Base-by-base conservation (phyloP, 2,329 filamentous ascomycete genomes). In the Scedosporium minutisporum region DNA sequence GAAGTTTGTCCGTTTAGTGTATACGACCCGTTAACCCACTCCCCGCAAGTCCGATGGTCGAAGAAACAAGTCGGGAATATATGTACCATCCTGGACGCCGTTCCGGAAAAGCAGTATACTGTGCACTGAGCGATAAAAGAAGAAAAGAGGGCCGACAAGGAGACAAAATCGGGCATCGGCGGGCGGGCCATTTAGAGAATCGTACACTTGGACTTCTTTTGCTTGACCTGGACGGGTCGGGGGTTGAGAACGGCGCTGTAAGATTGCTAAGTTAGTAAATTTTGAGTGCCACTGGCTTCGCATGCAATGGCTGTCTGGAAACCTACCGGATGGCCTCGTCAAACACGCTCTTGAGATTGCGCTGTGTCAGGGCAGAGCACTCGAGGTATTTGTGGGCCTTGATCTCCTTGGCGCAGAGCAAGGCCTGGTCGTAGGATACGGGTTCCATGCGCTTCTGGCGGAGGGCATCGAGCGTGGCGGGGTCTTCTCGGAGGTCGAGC, bases 261-360 rank as follows among this genome's bases (percentile, higher is more conserved):
- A 14, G 84, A 48, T 63, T 67, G 71, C 63, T 70, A 60, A 6
- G 23, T 41, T 12, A 58, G 21, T n/a, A 4, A 14, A 58, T 18
- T 9, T 23, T 23, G 2, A 9, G n/a, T 68, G 66, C 69, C 69
- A 67, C 69, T 55, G 51, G 14, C 10, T 27, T n/a, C 14, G 70
- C 51, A 67, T 48, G 3, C n/a, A n/a, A 7, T 6, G 3, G 6
- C 9, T 7, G 44, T 48, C 18, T 6, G 44, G 65, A 55, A 57
- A 78, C 88, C 69, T 79, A 97, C 95, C 95, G 88, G 73, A 99
- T 99, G 41, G 95, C 95, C 78, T 97, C 93, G 73, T 99, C 95
- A 73, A 99, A 99, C 58, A 99, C 95, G 71, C 91, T 96, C 87
- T 99, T 99, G 69, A 99, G 78, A 76, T 97, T 97, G 72, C 93